Percentiles rank a stretch among this genome's conserved stretches.
These are phyloP conservation scores for Zygoascus bituminiphila DNA, from an alignment of 805 yeast genomes.

Conservation along the genomic window DNA sequence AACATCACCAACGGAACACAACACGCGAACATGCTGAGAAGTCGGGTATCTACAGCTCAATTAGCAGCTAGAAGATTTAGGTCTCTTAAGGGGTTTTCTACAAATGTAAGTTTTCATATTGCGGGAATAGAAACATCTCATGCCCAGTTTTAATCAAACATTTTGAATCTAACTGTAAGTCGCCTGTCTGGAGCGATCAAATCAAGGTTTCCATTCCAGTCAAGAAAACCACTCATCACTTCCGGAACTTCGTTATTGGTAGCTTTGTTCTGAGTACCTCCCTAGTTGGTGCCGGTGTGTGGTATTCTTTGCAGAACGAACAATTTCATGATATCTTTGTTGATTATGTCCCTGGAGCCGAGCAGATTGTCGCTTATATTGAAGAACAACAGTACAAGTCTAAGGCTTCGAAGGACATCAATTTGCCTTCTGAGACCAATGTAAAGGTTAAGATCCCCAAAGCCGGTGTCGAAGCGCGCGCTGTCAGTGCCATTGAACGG, in stretches of 20 bases:
- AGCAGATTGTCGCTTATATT: conserved; percentile 40
- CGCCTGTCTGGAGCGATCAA: background rate
- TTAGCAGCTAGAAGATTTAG: background rate
- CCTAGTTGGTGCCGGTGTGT: conserved; percentile 54
- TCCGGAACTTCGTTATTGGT: conserved; percentile 26
- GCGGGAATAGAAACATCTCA: no score
- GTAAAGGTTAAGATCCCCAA: conserved; percentile 17
- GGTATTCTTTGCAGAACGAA: conserved; percentile 46
- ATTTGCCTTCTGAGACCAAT: conserved; percentile 1
- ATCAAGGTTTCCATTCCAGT: background rate
- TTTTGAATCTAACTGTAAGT: background rate
- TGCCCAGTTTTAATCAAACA: no score
- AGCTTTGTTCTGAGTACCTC: conserved; percentile 24
- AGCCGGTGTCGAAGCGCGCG: conserved; percentile 17
- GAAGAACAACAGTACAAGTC: conserved; percentile 31
- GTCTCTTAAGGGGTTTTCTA: background rate
- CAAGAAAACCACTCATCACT: conserved; percentile 20
- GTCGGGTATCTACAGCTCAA: background rate
- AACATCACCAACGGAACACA: background rate
- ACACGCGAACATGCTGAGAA: background rate
- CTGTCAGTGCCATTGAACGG: conserved; percentile 5
- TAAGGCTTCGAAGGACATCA: background rate
- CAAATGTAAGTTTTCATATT: background rate
- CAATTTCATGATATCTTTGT: conserved; percentile 53
- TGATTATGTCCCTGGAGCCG: conserved; percentile 59